Evolutionary conservation across 1,139 yeast genomes (phyloP), one percentile per base, ranked within the genome.

Genomic region (Suhomyces wounanorum): DNA sequence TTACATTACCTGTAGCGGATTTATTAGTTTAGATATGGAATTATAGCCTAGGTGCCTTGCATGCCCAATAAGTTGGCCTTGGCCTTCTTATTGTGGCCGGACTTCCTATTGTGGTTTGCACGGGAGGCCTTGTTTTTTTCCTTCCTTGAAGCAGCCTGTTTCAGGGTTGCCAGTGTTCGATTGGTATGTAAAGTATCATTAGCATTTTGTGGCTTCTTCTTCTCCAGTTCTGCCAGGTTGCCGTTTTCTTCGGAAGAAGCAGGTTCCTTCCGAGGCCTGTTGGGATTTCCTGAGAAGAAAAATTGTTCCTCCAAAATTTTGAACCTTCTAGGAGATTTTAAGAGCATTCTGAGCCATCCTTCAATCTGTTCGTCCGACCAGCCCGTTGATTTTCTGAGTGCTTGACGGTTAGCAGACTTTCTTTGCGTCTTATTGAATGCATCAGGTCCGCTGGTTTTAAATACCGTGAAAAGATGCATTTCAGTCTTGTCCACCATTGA

Each of bases 361-460:
- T 92, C 97, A 43, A 92, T 82, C 65, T 90, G 96, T 62, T 89
- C 97, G 65, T 91, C 94, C 0, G 91, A 75, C 96, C 96, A 89
- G 1, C 74, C 74, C 0, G 85, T 80, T 37, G 72, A 70, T 14
- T 66, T 62, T 57, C 78, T 82, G 61, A 90, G 68, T 21, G 77
- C 79, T 28, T 71, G 69, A 51, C 97, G 75, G 9, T 62, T 66
- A 38, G 74, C 67, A 0, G 84, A 62, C 47, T 84, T 82, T 52
- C 97, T 73, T 6, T 73, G 66, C 0, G 69, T 56, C 53, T 81
- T 76, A 8, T 70, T 77, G 56, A 92, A 85, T 10, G 72, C 61
- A 0, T 52, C 61, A 1, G 69, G 68, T 0, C 86, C 85, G 44
- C 81, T 76, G 6, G 73, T 69, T 57, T 81, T 83, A 64, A 79